These are phyloP conservation scores for Nematocida minor DNA, from an alignment of 371 early-diverging fungal species.

Conservation along the genomic window DNA sequence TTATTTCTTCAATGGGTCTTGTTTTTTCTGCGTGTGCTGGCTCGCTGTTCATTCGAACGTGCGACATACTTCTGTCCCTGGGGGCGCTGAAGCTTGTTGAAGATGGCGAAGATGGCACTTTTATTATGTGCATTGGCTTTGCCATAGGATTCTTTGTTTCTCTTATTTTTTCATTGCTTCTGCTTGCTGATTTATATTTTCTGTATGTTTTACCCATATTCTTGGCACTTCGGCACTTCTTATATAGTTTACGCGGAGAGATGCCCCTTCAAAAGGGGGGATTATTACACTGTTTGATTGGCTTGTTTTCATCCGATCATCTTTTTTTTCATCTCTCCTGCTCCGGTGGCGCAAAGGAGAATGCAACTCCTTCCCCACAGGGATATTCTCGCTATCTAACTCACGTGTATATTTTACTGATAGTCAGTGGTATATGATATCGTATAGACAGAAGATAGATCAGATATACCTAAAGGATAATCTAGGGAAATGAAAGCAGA, in stretches of 20 bases:
- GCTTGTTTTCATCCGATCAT: no score
- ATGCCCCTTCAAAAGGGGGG: no score
- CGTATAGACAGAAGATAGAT: no score
- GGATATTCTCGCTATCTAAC: no score
- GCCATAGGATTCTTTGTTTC: not conserved
- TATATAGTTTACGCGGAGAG: not conserved
- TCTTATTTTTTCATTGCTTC: not conserved
- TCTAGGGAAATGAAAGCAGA: no score
- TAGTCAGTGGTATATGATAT: no score
- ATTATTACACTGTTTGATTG: no score
- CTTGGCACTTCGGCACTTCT: not conserved
- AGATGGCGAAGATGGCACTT: not conserved
- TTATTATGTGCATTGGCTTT: not conserved
- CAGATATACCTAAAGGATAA: no score
- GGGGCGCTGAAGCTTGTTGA: not conserved
- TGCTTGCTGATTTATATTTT: not conserved
- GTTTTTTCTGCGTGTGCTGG: not conserved
- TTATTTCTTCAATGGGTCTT: conserved; percentile 28
- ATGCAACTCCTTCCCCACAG: no score
- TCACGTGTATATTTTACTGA: no score
- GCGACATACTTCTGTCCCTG: not conserved
- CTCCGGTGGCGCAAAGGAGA: no score
- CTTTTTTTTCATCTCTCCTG: no score
- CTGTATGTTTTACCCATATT: conserved; percentile 20
- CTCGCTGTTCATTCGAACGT: not conserved